These are phyloP conservation scores for Euphorbia peplus DNA, from an alignment of 345 rosid species.

Conservation along the genomic window DNA sequence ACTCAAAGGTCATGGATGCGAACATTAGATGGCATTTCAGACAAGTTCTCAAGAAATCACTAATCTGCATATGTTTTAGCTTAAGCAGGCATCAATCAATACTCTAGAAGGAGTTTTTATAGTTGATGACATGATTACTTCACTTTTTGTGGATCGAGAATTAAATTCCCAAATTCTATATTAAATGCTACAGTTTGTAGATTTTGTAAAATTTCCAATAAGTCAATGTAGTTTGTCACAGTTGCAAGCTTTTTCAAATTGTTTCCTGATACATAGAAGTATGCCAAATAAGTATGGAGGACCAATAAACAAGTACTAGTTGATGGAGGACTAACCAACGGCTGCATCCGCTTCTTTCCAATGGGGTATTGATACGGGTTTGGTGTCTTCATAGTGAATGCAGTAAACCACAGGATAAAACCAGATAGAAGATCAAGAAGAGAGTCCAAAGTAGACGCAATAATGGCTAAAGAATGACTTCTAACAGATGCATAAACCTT, in stretches of 20 bases:
- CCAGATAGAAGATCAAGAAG: conserved; percentile 99
- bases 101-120: background rate
- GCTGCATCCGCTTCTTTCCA: conserved; percentile 98
- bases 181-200: background rate
- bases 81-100: background rate
- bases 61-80: background rate
- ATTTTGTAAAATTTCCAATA: too few species aligned
- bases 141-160: background rate
- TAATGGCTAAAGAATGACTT: conserved; percentile 93
- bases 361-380: conserved; percentile 94
- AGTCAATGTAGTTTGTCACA: background rate
- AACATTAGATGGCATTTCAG: background rate
- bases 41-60: background rate
- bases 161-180: background rate
- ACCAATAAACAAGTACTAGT: background rate
- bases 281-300: background rate
- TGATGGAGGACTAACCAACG: conserved; percentile 59
- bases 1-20: conserved; percentile 6
- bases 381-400: conserved; percentile 96
- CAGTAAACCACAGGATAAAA: conserved; percentile 97
- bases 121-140: background rate
- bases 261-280: background rate
- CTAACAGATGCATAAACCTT: conserved; percentile 88
- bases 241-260: background rate
- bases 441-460: conserved; percentile 95